phyloP scores from a whole-genome alignment of 495 filamentous ascomycete species.

The Trichoderma reesei region DNA sequence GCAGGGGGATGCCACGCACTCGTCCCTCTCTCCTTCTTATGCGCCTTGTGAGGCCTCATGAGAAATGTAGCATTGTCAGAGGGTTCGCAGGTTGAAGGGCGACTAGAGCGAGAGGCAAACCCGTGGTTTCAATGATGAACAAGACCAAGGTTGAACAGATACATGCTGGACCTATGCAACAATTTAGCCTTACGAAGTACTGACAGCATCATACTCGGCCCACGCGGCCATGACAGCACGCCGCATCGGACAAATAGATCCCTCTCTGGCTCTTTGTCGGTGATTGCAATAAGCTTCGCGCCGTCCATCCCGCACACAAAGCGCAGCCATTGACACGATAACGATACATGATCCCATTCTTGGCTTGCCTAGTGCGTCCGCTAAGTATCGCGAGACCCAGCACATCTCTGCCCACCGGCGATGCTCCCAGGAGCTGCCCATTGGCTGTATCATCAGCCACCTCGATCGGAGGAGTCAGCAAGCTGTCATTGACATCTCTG shows the following conservation, averaged over 20 bases:
- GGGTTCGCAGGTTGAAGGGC: not conserved
- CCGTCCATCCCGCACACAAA: not conserved
- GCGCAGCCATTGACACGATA: no score
- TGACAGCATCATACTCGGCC: not conserved
- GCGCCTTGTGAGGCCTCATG: not conserved
- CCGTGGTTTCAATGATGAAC: not conserved
- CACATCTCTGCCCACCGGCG: not conserved
- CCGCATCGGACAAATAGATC: not conserved
- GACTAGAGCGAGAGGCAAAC: not conserved
- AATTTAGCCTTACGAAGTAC: not conserved
- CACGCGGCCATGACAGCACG: not conserved
- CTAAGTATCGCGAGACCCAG: not conserved
- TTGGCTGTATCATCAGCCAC: not conserved
- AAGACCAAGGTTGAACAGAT: not conserved
- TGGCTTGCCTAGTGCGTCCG: not conserved
- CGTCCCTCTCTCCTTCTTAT: not conserved
- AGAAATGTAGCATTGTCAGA: not conserved
- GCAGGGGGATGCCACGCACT: not conserved
- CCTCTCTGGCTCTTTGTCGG: not conserved
- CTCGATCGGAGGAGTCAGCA: not conserved
- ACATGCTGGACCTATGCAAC: not conserved
- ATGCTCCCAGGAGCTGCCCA: not conserved
- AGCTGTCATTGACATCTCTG: not conserved
- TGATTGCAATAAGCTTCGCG: not conserved
- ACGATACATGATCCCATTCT: not conserved